Evolutionary conservation across 2,329 filamentous ascomycete genomes (phyloP), one percentile per base, ranked within the genome.

Genomic region (Cadophora malorum): DNA sequence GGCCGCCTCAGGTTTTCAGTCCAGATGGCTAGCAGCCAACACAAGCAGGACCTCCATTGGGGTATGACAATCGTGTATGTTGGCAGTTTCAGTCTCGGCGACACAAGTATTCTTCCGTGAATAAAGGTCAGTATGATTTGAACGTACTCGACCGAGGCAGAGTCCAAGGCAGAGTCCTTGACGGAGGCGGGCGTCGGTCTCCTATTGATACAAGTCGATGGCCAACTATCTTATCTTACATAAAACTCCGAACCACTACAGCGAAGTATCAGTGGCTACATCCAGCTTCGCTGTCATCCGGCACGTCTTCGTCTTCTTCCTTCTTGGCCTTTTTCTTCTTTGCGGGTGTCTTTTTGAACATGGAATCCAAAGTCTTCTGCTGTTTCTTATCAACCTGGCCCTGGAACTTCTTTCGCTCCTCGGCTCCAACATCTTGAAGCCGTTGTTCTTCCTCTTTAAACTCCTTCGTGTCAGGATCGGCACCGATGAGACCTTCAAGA

Each of bases 401-500:
- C 79, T 91, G 88, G 63, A 95, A 85, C 78, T 91, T 92, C 70
- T 86, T 85, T 64, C 96, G 84, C 80, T 97, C 93, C 10, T 81
- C 82, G 21, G 83, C 84, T 0, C 96, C 96, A 75, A 87, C 83
- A 47, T 85, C 87, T 67, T 90, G 85, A 72, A 98, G 78, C 61
- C 87, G 83, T 67, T 80, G 78, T 72, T 93, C 93, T 63, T 92
- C 80, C 14, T 82, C 79, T 72, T 80, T 82, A 77, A 97, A 97
- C 74, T 92, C 90, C 9, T 89, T 84, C n/a, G 87, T 83, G 45
- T 93, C 90, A 0, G 87, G 78, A 77, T 97, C 91, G 87, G 94
- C 93, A 8, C 90, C 95, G 50, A 97, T 91, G 62, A 99, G 83
- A 56, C 89, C 89, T 80, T 99, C 96, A 5, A 99, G 85, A 71